Evolutionary conservation across 306 rosid genomes (phyloP), one percentile per base, ranked within the genome.

Genomic region (Cicer bijugum): DNA sequence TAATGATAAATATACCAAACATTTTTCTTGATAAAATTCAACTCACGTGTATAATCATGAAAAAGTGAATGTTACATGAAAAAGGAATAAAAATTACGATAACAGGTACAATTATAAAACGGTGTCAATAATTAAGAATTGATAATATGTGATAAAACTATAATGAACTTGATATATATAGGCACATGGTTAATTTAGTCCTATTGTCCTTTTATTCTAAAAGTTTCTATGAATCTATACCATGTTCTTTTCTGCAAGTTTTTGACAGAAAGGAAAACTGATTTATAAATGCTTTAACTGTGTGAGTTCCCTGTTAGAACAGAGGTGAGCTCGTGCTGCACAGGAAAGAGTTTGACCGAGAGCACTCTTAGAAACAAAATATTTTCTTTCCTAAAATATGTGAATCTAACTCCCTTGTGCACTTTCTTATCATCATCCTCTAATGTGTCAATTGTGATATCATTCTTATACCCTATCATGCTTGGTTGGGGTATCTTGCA

Each of bases 271-370:
- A 65, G 64, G 6, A 67, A 71, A 67, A 79, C 16, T 45, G 39
- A 42, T 51, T 3, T 15, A 68, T 80, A 68, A 59, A 80, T 80
- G 84, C 68, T 39, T 7, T 19, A 68, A 75, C 67, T 59, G 72
- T 60, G 75, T 48, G 67, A 59, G 67, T 73, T 58, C 55, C 37
- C 44, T 79, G 8, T 57, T 74, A 58, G 38, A 74, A 65, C 75
- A 79, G 57, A 46, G 59, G 39, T 8, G 65, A 74, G 69, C 69
- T 57, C 37, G 68, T 71, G 78, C 46, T 38, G 11, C 12, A n/a
- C 68, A 23, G 45, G 40, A 12, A 17, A 45, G 51, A 58, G 45
- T 75, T 75, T 80, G 72, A 68, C 80, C 53, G 42, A 48, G 23
- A 48, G 15, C 23, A 14, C 28, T 59, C 67, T 68, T 59, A 3